Evolutionary conservation across 2,329 filamentous ascomycete genomes (phyloP).

Genomic region (Sporothrix schenckii): DNA sequence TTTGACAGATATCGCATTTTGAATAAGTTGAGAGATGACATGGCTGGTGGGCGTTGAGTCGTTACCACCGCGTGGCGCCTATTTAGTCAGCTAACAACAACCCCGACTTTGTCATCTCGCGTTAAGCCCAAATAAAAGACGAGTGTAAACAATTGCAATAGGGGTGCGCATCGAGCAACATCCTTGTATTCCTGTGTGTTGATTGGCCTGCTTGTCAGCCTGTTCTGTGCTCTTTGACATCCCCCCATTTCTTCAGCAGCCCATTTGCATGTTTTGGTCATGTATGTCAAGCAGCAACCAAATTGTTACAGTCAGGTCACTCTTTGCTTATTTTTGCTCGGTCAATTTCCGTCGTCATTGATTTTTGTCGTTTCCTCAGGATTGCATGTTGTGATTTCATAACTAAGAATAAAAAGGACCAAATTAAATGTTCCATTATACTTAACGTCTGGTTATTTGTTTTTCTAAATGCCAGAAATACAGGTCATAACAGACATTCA

Average conservation of each 20-base stretch:
- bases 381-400: no score
- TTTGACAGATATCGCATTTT: neutral
- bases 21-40: neutral
- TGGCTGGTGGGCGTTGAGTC: no score
- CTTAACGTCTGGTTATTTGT: no score
- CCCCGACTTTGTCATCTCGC: neutral
- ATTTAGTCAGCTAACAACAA: neutral
- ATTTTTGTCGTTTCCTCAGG: no score
- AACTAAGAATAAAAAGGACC: no score
- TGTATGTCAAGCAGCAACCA: no score
- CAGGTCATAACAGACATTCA: no score
- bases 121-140: neutral
- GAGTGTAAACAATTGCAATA: conserved; percentile 17
- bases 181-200: neutral
- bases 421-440: no score
- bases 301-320: no score
- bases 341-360: no score
- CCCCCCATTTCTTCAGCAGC: neutral
- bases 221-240: neutral
- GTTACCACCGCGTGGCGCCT: neutral
- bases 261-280: neutral
- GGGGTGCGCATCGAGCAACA: neutral
- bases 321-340: no score
- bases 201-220: neutral
- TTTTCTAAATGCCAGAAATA: no score